These are phyloP conservation scores for Cardiospermum halicacabum DNA, from an alignment of 345 rosid genomes.

Conservation along the genomic window DNA sequence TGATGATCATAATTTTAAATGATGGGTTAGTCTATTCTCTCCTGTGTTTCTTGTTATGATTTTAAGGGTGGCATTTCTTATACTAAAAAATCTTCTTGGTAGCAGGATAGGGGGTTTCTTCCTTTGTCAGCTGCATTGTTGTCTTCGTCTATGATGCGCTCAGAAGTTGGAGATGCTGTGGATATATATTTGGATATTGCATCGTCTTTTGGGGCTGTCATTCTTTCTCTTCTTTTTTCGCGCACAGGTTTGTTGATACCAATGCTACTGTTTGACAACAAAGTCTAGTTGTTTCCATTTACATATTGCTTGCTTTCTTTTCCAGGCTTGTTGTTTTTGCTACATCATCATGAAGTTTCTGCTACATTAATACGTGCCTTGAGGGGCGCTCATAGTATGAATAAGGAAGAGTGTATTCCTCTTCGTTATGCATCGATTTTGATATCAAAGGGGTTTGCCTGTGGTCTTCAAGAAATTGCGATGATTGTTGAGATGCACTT, in stretches of 20 bases:
- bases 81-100: constrained; percentile 29
- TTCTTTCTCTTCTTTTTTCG: constrained; percentile 76
- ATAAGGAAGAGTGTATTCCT: constrained; percentile 82
- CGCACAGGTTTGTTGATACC: constrained; percentile 56
- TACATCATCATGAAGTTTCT: constrained; percentile 69
- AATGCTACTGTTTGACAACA: neutral
- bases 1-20: neutral
- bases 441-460: constrained; percentile 84
- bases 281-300: constrained; percentile 9
- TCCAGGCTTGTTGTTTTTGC: constrained; percentile 80
- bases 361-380: constrained; percentile 63
- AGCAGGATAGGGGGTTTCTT: constrained; percentile 96
- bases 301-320: constrained; percentile 24
- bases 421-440: constrained; percentile 80
- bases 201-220: constrained; percentile 65
- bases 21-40: neutral
- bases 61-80: constrained; percentile 4
- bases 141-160: constrained; percentile 57
- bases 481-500: constrained; percentile 81
- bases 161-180: constrained; percentile 49
- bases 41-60: neutral
- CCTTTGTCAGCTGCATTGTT: constrained; percentile 90
- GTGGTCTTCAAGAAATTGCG: constrained; percentile 78
- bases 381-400: constrained; percentile 49
- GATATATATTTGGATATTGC: constrained; percentile 53